phyloP scores from a whole-genome alignment of 371 early-diverging fungal genomes.

The Mucor piriformis region DNA sequence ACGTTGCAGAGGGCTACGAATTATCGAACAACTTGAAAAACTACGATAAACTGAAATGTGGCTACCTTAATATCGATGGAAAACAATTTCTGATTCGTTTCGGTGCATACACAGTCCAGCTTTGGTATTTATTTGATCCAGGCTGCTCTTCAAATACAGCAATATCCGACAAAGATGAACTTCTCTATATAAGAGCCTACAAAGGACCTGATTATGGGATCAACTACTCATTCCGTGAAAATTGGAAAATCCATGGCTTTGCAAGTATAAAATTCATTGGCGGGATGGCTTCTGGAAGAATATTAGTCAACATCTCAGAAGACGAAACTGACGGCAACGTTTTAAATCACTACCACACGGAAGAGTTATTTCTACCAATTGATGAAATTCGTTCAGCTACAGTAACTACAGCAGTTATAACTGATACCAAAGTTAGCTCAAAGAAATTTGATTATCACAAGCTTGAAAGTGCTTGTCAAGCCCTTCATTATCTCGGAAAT shows the following conservation, averaged over 20 bases:
- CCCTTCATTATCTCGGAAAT: slow-evolving; percentile 4
- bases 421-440: too few species aligned
- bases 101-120: slow-evolving; percentile 1
- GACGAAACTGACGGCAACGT: not conserved
- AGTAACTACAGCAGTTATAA: not conserved
- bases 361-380: not conserved
- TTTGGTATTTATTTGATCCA: not conserved
- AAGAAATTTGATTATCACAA: slow-evolving; percentile 1
- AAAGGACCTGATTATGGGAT: slow-evolving; percentile 2
- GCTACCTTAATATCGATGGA: not conserved
- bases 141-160: not conserved
- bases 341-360: not conserved
- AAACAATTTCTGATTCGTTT: slow-evolving; percentile 4
- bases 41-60: not conserved
- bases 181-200: slow-evolving; percentile 12
- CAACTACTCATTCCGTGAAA: not conserved
- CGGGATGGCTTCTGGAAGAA: not conserved
- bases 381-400: not conserved
- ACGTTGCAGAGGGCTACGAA: not conserved
- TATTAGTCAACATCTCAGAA: not conserved
- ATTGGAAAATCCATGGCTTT: not conserved
- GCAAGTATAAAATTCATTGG: not conserved
- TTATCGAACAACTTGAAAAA: not conserved
- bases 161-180: not conserved
- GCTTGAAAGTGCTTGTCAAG: slow-evolving; percentile 16